Evolutionary conservation across 257 asterid genomes (phyloP), one percentile per base, ranked within the genome.

Genomic region (Fraxinus cuspidata): DNA sequence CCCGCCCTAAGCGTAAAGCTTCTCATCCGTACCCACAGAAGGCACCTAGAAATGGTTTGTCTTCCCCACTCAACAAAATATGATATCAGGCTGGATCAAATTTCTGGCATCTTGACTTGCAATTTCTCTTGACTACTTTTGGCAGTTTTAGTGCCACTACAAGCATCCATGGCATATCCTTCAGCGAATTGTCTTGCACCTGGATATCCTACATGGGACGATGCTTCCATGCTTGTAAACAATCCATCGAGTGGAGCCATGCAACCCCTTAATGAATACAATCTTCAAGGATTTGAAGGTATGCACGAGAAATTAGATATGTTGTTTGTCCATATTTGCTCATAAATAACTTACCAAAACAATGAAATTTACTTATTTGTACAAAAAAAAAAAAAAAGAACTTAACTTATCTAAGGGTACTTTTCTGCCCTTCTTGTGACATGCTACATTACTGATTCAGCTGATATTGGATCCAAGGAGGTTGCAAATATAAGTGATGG

Each of bases 1-100:
- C 99, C 80, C 99, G 98, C 73, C 99, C 99, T 13, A 94, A 94
- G 90, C 96, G 99, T 73, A 95, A 95, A 93, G 96, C 99, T 32
- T 77, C 96, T 84, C 99, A 95, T 87, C 97, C 99, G 40, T 95
- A 95, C 84, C 98, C 99, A 3, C 99, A 94, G 78, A 94, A 94
- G 89, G 97, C 97, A 64, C 87, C 91, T 18, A 91, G 91, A 90
- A 90, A 89, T 81, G 97, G 99, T 94, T 35, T 70, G 92, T 77
- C 51, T 58, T 38, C 42, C 16, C 74, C 23, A 47, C 80, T 77
- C 74, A 38, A 70, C 67, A 47, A 27, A 7, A 44, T 40, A 65
- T 12, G 65, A 71, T 40, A 38, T 42, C 34, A 9, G 70, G 21
- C 72, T 51, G 32, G 65, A 56, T 63, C 60, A 68, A 23, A 38